phyloP scores from a whole-genome alignment of 805 yeast genomes.

The Nakazawaea wickerhamii region DNA sequence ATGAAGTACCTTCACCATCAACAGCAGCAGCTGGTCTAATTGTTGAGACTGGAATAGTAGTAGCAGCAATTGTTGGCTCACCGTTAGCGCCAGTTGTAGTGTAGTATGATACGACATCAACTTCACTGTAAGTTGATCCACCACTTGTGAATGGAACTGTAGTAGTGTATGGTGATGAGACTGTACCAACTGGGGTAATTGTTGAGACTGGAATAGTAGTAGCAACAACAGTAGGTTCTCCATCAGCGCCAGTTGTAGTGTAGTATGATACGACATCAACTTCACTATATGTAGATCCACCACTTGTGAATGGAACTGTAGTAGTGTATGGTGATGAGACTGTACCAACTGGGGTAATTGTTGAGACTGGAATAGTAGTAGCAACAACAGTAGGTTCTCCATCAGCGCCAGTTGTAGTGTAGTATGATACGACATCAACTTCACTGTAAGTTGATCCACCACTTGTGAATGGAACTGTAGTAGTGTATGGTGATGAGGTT shows the following conservation, averaged over 20 bases:
- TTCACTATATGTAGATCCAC: neutral
- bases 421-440: neutral
- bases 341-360: too few species aligned
- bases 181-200: neutral
- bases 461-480: too few species aligned
- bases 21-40: neutral
- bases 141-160: conserved; percentile 1
- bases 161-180: conserved; percentile 4
- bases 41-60: neutral
- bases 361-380: too few species aligned
- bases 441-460: neutral
- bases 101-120: conserved; percentile 5
- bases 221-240: neutral
- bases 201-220: conserved; percentile 1
- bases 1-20: neutral
- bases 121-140: conserved; percentile 1
- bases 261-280: neutral
- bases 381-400: neutral
- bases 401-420: neutral
- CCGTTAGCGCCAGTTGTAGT: conserved; percentile 5
- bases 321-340: neutral
- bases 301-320: neutral
- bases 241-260: neutral
- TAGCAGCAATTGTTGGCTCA: neutral
- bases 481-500: too few species aligned